Percentiles rank a stretch among this genome's conserved stretches.
phyloP scores from a whole-genome alignment of 345 rosid species.

The Eucalyptus pauciflora region DNA sequence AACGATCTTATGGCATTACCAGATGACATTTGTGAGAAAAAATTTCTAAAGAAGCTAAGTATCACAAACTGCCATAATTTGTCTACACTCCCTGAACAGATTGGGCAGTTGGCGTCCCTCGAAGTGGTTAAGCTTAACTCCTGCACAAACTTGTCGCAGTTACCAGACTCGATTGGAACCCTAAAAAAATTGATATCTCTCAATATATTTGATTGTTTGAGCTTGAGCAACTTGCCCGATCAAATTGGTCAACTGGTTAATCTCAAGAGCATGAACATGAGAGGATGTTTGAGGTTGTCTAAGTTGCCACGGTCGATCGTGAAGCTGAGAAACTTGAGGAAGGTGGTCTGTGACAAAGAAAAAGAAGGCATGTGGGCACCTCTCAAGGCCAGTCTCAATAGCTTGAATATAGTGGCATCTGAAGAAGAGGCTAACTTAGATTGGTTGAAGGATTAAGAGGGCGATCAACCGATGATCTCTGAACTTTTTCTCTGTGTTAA shows the following conservation, averaged over 20 bases:
- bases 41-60: slow-evolving; percentile 12
- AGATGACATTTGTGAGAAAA: slow-evolving; percentile 7
- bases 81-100: slow-evolving; percentile 17
- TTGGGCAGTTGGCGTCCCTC: slow-evolving; percentile 21
- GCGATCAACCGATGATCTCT: not conserved
- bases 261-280: slow-evolving; percentile 35
- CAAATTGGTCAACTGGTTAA: slow-evolving; percentile 24
- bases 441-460: not conserved
- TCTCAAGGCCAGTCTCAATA: not conserved
- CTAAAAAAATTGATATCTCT: slow-evolving; percentile 15
- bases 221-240: slow-evolving; percentile 18
- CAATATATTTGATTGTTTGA: slow-evolving; percentile 32
- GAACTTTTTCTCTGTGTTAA: fast-evolving
- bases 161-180: slow-evolving; percentile 21
- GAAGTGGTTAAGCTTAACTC: slow-evolving; percentile 26
- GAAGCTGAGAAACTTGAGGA: slow-evolving; percentile 10
- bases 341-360: slow-evolving; percentile 49
- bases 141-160: slow-evolving; percentile 17
- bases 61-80: slow-evolving; percentile 48
- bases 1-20: slow-evolving; percentile 30
- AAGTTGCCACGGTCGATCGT: slow-evolving; percentile 21
- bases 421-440: slow-evolving; percentile 1
- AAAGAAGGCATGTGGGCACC: slow-evolving; percentile 21
- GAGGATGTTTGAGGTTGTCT: slow-evolving; percentile 15
- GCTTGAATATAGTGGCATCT: not conserved